These are phyloP conservation scores for Lablab purpureus DNA, from an alignment of 306 rosid species.

Conservation along the genomic window DNA sequence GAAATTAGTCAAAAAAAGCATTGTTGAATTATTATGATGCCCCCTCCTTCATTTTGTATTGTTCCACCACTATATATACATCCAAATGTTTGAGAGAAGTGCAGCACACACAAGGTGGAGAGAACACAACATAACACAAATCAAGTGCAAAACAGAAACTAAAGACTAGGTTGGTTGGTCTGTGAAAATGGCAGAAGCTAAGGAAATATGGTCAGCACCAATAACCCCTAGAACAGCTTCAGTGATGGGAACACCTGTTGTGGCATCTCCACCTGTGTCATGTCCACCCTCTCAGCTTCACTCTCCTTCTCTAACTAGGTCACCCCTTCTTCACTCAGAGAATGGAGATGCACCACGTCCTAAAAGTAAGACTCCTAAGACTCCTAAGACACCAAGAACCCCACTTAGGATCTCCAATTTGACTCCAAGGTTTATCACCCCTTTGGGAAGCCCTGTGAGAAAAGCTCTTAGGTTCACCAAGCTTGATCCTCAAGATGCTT, in stretches of 20 bases:
- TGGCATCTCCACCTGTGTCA: constrained; percentile 54
- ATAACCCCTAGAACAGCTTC: constrained; percentile 62
- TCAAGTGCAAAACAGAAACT: background rate
- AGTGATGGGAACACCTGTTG: constrained; percentile 45
- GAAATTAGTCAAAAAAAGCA: constrained; percentile 34
- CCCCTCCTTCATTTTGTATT: background rate
- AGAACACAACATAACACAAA: background rate
- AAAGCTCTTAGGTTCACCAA: constrained; percentile 56
- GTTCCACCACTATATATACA: constrained; percentile 27
- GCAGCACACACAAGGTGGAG: background rate
- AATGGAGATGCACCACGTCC: constrained; percentile 39
- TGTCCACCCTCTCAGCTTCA: constrained; percentile 78
- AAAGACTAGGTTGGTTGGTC: background rate
- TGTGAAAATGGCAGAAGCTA: constrained; percentile 51
- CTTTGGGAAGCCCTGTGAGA: constrained; percentile 58
- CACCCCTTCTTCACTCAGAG: constrained; percentile 56
- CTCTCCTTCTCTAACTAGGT: constrained; percentile 61
- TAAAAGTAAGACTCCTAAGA: constrained; percentile 58
- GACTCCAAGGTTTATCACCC: constrained; percentile 61
- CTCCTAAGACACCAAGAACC: constrained; percentile 52
- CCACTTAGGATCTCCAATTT: constrained; percentile 49
- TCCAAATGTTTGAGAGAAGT: background rate
- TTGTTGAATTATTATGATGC: constrained; percentile 27
- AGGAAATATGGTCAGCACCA: constrained; percentile 75
- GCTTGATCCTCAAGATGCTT: constrained; percentile 72